phyloP scores from a whole-genome alignment of 1,284 basidiomycete species.

The Singerocomus inundabilis region DNA sequence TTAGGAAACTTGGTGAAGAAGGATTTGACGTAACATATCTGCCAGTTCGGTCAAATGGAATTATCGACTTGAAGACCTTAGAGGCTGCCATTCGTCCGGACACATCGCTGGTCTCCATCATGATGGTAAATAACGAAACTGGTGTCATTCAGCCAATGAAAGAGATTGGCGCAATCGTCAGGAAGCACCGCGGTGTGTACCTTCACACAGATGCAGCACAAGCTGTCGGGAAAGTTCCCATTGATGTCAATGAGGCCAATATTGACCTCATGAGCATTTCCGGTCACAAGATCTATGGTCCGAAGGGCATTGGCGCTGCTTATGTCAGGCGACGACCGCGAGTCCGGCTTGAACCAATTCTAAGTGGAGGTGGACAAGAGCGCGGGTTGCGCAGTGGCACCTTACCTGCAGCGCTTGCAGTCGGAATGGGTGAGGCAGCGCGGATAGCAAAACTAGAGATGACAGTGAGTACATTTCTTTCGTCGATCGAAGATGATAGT shows the following conservation, averaged over 20 bases:
- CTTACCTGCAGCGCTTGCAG: slow-evolving; percentile 84
- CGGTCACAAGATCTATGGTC: slow-evolving; percentile 98
- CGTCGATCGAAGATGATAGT: slow-evolving; percentile 50
- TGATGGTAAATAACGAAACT: slow-evolving; percentile 99
- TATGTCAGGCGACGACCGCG: slow-evolving; percentile 93
- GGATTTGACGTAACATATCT: slow-evolving; percentile 98
- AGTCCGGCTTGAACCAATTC: slow-evolving; percentile 92
- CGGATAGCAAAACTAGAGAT: slow-evolving; percentile 92
- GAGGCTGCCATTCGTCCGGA: slow-evolving; percentile 85
- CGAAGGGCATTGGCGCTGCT: slow-evolving; percentile 94
- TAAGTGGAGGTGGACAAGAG: slow-evolving; percentile 98
- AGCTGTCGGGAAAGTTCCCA: slow-evolving; percentile 86
- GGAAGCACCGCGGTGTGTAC: slow-evolving; percentile 84
- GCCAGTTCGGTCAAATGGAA: slow-evolving; percentile 86
- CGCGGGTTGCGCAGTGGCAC: slow-evolving; percentile 94
- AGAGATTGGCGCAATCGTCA: slow-evolving; percentile 87
- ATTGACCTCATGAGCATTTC: slow-evolving; percentile 96
- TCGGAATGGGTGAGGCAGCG: slow-evolving; percentile 95
- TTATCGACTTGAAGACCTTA: slow-evolving; percentile 76
- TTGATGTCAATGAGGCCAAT: slow-evolving; percentile 95
- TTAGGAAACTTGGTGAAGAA: slow-evolving; percentile 92
- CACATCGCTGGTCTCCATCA: slow-evolving; percentile 90
- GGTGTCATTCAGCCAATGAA: slow-evolving; percentile 97
- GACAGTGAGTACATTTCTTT: slow-evolving; percentile 61
- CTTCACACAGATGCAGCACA: slow-evolving; percentile 99